These are phyloP conservation scores for Baudoinia panamericana DNA, from an alignment of 495 filamentous ascomycete genomes.

Conservation along the genomic window DNA sequence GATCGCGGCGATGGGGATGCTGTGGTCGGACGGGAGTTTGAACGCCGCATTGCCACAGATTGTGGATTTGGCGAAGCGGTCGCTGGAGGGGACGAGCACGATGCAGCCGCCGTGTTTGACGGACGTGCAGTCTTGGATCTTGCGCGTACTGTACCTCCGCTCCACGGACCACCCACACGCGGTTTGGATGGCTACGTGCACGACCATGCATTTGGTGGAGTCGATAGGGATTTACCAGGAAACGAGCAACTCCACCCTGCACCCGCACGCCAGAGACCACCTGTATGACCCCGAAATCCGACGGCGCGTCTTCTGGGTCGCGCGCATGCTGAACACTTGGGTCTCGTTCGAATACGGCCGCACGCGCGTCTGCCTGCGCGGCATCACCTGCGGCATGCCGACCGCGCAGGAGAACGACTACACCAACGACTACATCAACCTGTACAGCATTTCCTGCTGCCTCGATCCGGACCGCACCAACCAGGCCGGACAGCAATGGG, in stretches of 20 bases:
- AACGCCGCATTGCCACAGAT: slow-evolving; percentile 17
- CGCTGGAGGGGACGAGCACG: slow-evolving; percentile 33
- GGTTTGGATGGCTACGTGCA: slow-evolving; percentile 44
- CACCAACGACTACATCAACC: slow-evolving; percentile 17
- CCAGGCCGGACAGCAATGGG: slow-evolving; percentile 9
- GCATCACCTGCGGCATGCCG: slow-evolving; percentile 21
- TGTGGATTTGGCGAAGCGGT: slow-evolving; percentile 31
- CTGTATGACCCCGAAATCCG: slow-evolving; percentile 27
- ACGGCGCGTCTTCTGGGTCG: slow-evolving; percentile 32
- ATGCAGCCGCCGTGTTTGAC: slow-evolving; percentile 23
- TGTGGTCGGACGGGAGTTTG: slow-evolving; percentile 6
- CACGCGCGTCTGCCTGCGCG: slow-evolving; percentile 31
- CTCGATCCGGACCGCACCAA: slow-evolving; percentile 16
- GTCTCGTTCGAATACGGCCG: slow-evolving; percentile 39
- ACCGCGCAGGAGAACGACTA: slow-evolving; percentile 12
- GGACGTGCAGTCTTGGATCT: slow-evolving; percentile 39
- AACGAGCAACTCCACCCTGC: slow-evolving; percentile 5
- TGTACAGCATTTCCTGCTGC: slow-evolving; percentile 16
- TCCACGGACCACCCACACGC: slow-evolving; percentile 40
- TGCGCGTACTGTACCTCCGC: slow-evolving; percentile 41
- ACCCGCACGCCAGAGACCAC: slow-evolving; percentile 4
- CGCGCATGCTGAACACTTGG: slow-evolving; percentile 36
- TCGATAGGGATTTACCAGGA: slow-evolving; percentile 37
- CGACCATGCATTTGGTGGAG: slow-evolving; percentile 41
- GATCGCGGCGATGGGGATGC: slow-evolving; percentile 8